A percentile compares a stretch with the other conserved stretches of the same genome.
phyloP scores from a whole-genome alignment of 2,329 filamentous ascomycete species.

The Verticillium dahliae region DNA sequence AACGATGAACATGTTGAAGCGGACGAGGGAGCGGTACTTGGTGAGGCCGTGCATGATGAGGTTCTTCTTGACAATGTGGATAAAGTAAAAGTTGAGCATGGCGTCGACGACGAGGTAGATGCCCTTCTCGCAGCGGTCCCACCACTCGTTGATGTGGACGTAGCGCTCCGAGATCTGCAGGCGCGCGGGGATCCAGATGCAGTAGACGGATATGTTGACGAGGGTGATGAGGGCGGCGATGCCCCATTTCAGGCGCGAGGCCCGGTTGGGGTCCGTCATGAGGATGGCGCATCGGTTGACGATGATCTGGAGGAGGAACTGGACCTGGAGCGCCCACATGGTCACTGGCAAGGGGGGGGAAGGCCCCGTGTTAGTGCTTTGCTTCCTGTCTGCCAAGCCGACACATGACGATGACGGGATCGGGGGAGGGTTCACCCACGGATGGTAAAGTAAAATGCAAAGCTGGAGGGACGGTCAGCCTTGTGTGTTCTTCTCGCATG shows the following conservation, averaged over 20 bases:
- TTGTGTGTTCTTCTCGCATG: background rate
- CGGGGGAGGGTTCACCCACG: conserved; percentile 1
- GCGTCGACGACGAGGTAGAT: conserved; percentile 39
- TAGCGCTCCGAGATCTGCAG: conserved; percentile 31
- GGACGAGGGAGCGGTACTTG: conserved; percentile 40
- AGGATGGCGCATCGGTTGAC: conserved; percentile 45
- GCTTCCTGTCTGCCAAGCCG: too few relatives aligned
- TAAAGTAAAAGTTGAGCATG: conserved; percentile 39
- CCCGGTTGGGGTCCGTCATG: conserved; percentile 28
- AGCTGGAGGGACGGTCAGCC: conserved; percentile 1
- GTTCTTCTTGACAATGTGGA: conserved; percentile 32
- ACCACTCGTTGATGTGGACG: conserved; percentile 36
- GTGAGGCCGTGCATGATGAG: conserved; percentile 39
- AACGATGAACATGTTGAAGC: conserved; percentile 19
- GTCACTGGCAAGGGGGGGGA: conserved; percentile 12
- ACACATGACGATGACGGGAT: background rate
- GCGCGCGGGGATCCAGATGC: conserved; percentile 43
- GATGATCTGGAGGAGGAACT: conserved; percentile 47
- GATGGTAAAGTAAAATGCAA: conserved; percentile 10
- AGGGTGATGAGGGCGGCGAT: conserved; percentile 31
- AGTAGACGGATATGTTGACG: conserved; percentile 43
- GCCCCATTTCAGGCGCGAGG: conserved; percentile 33
- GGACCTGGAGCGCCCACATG: conserved; percentile 36
- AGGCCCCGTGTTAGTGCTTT: background rate
- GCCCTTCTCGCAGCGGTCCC: conserved; percentile 42